A percentile compares a stretch with the other conserved stretches of the same genome.
phyloP scores from a whole-genome alignment of 495 filamentous ascomycete genomes.

The Neurospora sp. region DNA sequence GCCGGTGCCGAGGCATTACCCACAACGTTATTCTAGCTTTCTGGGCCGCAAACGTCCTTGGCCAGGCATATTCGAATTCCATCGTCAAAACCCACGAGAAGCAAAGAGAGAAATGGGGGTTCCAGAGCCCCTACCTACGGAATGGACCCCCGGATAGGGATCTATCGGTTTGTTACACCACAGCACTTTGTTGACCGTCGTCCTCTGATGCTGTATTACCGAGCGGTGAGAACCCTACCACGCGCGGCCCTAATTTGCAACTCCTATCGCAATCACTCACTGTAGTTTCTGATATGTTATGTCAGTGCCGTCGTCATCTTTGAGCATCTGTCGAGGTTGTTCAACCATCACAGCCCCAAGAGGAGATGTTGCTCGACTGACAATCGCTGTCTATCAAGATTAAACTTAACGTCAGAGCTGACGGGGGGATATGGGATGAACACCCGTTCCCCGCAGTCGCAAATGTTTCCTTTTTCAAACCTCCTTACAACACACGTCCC shows the following conservation, averaged over 20 bases:
- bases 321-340: not conserved
- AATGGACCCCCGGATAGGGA: not conserved
- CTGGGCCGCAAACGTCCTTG: not conserved
- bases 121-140: not conserved
- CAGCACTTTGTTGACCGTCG: not conserved
- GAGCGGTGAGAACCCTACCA: not conserved
- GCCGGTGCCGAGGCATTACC: not conserved
- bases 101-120: not conserved
- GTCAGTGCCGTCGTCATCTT: not conserved
- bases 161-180: not conserved
- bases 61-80: not conserved
- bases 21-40: not conserved
- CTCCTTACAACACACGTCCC: not conserved
- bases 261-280: not conserved
- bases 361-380: not conserved
- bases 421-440: not conserved
- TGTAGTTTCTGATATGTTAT: not conserved
- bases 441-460: not conserved
- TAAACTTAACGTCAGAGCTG: not conserved
- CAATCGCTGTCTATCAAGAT: not conserved
- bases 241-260: not conserved
- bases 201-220: not conserved
- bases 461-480: not conserved
- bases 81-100: not conserved
- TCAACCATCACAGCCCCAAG: not conserved